These are phyloP conservation scores for Hemisphaericaspora nanyangensis DNA, from an alignment of 805 yeast species.

Conservation along the genomic window DNA sequence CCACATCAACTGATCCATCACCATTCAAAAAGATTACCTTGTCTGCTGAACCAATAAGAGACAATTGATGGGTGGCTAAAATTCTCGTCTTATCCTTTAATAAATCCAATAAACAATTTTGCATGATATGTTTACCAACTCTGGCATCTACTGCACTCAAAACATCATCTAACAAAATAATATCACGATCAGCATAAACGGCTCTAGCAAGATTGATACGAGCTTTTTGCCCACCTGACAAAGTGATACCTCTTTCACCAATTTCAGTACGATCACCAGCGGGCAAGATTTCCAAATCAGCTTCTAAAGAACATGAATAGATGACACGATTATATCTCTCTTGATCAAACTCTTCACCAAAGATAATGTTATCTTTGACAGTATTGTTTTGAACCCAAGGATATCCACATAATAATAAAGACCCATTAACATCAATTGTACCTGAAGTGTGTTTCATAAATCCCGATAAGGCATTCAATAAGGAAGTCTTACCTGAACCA, in stretches of 20 bases:
- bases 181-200: constrained; percentile 28
- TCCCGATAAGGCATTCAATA: constrained; percentile 35
- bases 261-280: constrained; percentile 35
- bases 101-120: constrained; percentile 25
- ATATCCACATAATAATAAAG: constrained; percentile 26
- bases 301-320: constrained; percentile 27
- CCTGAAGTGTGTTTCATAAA: constrained; percentile 33
- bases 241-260: constrained; percentile 36
- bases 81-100: constrained; percentile 28
- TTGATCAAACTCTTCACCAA: constrained; percentile 23
- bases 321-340: constrained; percentile 22
- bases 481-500: constrained; percentile 36
- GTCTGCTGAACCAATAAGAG: constrained; percentile 30
- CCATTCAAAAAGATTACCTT: constrained; percentile 28
- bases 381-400: constrained; percentile 38
- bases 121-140: constrained; percentile 35
- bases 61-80: constrained; percentile 36
- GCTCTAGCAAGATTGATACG: constrained; percentile 34
- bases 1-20: constrained; percentile 28
- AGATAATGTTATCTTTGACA: constrained; percentile 28
- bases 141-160: constrained; percentile 37
- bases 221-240: constrained; percentile 38
- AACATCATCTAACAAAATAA: constrained; percentile 31
- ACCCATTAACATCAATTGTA: constrained; percentile 24
- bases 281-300: constrained; percentile 28